Conservation (phyloP, 1,284 basidiomycete species). For the Apiotrichum sp. region DNA sequence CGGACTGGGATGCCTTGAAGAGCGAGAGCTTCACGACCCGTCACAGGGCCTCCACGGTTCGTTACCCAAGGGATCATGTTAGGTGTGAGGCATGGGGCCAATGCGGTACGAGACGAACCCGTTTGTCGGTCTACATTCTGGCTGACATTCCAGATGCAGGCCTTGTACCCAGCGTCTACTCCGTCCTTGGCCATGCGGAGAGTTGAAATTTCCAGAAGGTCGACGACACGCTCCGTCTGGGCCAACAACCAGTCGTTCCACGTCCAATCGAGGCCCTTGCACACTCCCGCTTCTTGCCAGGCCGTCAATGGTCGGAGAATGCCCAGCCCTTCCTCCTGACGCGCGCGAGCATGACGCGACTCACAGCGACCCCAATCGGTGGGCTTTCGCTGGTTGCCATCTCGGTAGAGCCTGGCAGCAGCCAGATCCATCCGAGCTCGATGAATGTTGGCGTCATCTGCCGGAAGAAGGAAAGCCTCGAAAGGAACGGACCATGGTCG, state of each 20-base stretch:
- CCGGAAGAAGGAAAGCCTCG: conserved; percentile 83
- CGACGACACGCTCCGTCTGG: conserved; percentile 91
- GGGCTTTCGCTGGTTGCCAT: conserved; percentile 52
- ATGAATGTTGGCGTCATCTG: conserved; percentile 86
- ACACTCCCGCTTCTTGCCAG: conserved; percentile 89
- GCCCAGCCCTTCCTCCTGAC: conserved; percentile 77
- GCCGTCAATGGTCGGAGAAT: conserved; percentile 78
- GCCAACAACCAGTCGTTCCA: conserved; percentile 90
- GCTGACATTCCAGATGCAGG: conserved; percentile 95
- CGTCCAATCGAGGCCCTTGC: conserved; percentile 79
- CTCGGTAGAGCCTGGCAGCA: conserved; percentile 44
- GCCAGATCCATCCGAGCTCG: conserved; percentile 77
- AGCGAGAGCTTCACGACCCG: conserved; percentile 83
- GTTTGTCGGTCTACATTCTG: conserved; percentile 91
- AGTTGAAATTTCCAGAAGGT: conserved; percentile 84
- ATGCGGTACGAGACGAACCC: conserved; percentile 70
- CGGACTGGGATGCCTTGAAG: conserved; percentile 91
- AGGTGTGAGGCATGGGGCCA: conserved; percentile 86
- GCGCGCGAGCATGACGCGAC: conserved; percentile 79
- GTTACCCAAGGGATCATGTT: conserved; percentile 96
- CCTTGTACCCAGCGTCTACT: conserved; percentile 78
- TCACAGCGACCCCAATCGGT: conserved; percentile 88
- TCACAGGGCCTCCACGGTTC: conserved; percentile 92
- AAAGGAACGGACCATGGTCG: conserved; percentile 83
- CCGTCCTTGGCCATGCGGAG: conserved; percentile 74